Evolutionary conservation across 768 basidiomycete species (phyloP).

Genomic region (Suillus alpinus): DNA sequence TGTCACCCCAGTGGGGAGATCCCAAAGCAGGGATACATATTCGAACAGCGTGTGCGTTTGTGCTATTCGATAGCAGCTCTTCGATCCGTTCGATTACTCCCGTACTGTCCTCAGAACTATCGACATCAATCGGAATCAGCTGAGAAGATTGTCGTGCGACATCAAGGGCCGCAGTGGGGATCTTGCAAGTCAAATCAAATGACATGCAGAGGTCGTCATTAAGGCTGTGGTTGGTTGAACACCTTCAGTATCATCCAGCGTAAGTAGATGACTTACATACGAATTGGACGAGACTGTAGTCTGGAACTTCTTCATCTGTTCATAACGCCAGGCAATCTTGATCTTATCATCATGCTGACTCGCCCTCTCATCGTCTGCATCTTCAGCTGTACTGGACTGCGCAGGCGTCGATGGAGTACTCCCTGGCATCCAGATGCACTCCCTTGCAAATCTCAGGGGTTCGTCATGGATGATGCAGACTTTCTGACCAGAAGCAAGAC

Average conservation of each 20-base stretch:
- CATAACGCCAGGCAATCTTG: constrained; percentile 98
- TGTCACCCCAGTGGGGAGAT: constrained; percentile 69
- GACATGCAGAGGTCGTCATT: constrained; percentile 61
- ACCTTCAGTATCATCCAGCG: constrained; percentile 7
- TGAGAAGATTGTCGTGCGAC: constrained; percentile 38
- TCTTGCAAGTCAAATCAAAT: constrained; percentile 69
- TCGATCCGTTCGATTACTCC: constrained; percentile 31
- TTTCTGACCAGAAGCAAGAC: constrained; percentile 67
- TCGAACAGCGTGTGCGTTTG: constrained; percentile 40
- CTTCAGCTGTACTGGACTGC: constrained; percentile 28
- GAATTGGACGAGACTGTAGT: constrained; percentile 64
- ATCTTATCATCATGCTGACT: constrained; percentile 55
- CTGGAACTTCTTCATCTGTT: constrained; percentile 87
- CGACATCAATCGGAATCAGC: constrained; percentile 32
- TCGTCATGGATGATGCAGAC: constrained; percentile 65
- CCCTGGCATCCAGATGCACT: constrained; percentile 77
- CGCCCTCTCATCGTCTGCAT: constrained; percentile 31
- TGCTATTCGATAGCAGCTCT: constrained; percentile 15
- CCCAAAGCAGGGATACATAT: constrained; percentile 64
- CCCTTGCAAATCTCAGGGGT: constrained; percentile 55
- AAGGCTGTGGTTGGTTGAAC: constrained; percentile 35
- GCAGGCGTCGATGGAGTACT: constrained; percentile 11
- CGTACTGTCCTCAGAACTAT: constrained; percentile 11
- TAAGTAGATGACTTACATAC: constrained; percentile 39
- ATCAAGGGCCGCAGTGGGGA: constrained; percentile 52